Conservation (phyloP, 2,329 filamentous ascomycete species). For the Diplodia intermedia region DNA sequence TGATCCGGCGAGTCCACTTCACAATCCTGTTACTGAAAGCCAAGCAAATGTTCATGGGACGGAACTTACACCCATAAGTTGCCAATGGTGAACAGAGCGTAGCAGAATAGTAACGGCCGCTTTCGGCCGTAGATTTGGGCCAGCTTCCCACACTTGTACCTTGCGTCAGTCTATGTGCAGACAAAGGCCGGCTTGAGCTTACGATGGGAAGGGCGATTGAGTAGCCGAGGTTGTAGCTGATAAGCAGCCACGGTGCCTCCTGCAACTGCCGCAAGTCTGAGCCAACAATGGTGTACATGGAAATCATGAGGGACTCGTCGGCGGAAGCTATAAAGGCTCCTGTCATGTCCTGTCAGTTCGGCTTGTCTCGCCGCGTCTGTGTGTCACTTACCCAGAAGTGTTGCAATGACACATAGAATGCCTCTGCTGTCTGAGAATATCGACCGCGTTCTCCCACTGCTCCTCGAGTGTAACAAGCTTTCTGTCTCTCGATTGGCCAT, state of each 20-base stretch:
- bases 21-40: not conserved
- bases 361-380: not conserved
- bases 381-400: not conserved
- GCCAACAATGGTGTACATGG: slow-evolving; percentile 1
- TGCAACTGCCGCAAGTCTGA: not conserved
- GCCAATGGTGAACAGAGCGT: not conserved
- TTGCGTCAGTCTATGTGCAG: not conserved
- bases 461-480: not conserved
- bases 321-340: not conserved
- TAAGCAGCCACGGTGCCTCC: slow-evolving; percentile 3
- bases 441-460: not conserved
- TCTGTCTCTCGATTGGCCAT: not conserved
- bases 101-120: not conserved
- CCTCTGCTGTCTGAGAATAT: not conserved
- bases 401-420: slow-evolving; percentile 3
- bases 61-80: not conserved
- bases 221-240: slow-evolving; percentile 6
- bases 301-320: not conserved
- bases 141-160: not conserved
- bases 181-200: not conserved
- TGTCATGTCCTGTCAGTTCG: not conserved
- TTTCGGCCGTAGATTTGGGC: slow-evolving; percentile 3
- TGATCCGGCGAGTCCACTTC: not conserved
- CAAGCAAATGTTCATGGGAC: too few relatives aligned
- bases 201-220: slow-evolving; percentile 6